Evolutionary conservation across 2,329 filamentous ascomycete genomes (phyloP).

Genomic region (Cladosporium velox): DNA sequence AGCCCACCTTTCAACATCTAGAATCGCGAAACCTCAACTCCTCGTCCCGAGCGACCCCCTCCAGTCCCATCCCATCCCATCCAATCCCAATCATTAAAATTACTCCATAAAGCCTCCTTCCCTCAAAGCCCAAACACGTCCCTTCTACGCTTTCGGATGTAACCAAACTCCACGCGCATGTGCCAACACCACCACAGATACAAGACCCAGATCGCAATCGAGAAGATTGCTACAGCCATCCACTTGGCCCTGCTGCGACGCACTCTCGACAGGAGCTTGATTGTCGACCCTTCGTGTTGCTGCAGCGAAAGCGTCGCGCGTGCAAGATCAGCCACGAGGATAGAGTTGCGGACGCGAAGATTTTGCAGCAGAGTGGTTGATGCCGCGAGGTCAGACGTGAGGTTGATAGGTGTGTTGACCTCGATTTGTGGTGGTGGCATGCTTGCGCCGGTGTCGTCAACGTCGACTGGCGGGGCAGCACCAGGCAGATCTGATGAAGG

Average conservation of each 20-base stretch:
- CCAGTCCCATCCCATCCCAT: neutral
- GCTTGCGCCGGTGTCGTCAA: neutral
- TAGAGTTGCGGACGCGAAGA: constrained; percentile 9
- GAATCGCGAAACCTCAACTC: neutral
- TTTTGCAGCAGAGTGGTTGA: constrained; percentile 9
- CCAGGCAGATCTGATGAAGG: neutral
- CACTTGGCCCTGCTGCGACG: neutral
- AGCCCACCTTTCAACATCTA: neutral
- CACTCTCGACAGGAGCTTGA: neutral
- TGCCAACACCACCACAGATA: constrained; percentile 10
- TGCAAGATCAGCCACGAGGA: constrained; percentile 10
- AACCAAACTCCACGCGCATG: constrained; percentile 13
- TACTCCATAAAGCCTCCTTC: neutral
- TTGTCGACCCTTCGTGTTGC: neutral
- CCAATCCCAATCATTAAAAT: neutral
- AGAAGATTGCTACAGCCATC: neutral
- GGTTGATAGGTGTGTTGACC: neutral
- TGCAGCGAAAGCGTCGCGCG: neutral
- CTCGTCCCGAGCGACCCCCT: neutral
- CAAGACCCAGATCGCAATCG: neutral
- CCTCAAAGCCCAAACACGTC: neutral
- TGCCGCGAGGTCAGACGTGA: neutral
- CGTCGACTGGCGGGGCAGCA: neutral
- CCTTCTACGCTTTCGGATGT: constrained; percentile 8
- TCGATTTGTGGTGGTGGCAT: neutral